A percentile compares a stretch with the other conserved stretches of the same genome.
Conservation (phyloP, 306 rosid species). For the Biancaea sappan region DNA sequence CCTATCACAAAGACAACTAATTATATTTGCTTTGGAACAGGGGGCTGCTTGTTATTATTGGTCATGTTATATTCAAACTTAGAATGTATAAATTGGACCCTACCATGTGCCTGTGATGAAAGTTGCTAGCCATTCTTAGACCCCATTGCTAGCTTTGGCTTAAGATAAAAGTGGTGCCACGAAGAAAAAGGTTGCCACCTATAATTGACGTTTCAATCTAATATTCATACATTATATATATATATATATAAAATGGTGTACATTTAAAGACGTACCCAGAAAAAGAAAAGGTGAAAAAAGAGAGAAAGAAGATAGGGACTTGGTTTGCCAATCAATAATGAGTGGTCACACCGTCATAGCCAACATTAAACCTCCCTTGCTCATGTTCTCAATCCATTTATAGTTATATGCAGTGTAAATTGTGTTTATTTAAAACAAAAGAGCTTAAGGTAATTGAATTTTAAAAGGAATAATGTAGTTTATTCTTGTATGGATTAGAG, state of each 20-base stretch:
- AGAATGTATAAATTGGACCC: not conserved
- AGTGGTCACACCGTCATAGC: not conserved
- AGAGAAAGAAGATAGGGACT: not conserved
- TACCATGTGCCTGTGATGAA: slow-evolving; percentile 14
- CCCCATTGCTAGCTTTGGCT: not conserved
- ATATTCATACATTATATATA: no score
- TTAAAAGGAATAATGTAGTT: no score
- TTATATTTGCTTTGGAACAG: no score
- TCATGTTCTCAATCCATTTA: not conserved
- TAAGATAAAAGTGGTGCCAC: not conserved
- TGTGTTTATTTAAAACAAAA: no score
- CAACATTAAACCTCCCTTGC: not conserved
- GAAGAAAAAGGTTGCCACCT: not conserved
- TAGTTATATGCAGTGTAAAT: no score
- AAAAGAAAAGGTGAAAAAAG: not conserved
- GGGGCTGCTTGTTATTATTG: no score
- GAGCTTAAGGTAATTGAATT: no score
- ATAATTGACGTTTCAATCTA: not conserved
- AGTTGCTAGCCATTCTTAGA: not conserved
- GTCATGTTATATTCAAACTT: not conserved
- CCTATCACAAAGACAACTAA: not conserved
- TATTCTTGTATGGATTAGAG: no score
- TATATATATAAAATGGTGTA: not conserved
- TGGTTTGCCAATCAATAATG: not conserved
- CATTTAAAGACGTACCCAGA: not conserved